Evolutionary conservation across 2,329 filamentous ascomycete species (phyloP).

Genomic region (Coniochaeta sp.): DNA sequence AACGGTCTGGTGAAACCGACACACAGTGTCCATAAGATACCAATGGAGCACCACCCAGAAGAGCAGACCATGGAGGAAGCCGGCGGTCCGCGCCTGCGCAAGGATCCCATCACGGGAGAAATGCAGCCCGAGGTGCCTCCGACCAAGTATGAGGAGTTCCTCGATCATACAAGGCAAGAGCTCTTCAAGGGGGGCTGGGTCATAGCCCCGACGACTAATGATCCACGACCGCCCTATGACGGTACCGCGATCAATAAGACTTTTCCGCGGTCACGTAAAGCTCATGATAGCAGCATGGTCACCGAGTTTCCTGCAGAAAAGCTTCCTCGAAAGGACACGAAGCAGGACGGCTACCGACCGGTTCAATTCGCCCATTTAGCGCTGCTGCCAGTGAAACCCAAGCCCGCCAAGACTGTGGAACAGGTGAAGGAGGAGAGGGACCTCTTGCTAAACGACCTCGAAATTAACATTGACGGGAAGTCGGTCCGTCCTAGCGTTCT

Average conservation of each 20-base stretch:
- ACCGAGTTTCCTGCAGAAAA: neutral
- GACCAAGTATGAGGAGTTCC: conserved; percentile 1
- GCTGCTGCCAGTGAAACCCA: neutral
- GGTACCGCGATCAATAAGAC: neutral
- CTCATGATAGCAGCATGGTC: neutral
- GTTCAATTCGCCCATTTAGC: neutral
- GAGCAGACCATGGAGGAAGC: neutral
- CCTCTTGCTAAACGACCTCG: neutral
- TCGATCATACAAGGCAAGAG: neutral
- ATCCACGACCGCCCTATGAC: neutral
- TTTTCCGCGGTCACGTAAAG: neutral
- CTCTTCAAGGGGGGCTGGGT: neutral
- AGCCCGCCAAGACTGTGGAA: neutral
- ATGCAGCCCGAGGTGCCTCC: neutral
- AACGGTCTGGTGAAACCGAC: neutral
- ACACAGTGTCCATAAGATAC: neutral
- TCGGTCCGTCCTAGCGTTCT: neutral
- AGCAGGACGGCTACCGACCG: neutral
- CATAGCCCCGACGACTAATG: neutral
- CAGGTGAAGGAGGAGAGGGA: neutral
- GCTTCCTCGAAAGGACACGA: neutral
- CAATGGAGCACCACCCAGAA: neutral
- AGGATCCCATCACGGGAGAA: neutral
- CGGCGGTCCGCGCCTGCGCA: neutral
- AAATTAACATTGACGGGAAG: neutral